Base-by-base conservation (phyloP, 75 land plant species). In the Isoetes taiwanensis region DNA sequence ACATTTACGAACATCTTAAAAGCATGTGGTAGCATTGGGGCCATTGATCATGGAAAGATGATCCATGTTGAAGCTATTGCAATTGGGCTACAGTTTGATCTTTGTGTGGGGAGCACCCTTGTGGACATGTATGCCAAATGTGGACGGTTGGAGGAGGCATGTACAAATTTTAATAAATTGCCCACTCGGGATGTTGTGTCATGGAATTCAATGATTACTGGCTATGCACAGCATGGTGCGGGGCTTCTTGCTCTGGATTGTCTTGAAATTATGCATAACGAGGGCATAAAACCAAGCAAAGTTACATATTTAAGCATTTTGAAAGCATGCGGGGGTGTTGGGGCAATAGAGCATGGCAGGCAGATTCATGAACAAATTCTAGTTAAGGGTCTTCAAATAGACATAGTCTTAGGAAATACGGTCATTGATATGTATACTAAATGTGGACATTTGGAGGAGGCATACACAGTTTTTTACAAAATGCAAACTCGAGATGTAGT, bases 141-240 rank as follows among this genome's bases (percentile, higher is more conserved):
- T n/a, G n/a, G n/a, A n/a, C n/a, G n/a, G n/a, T n/a, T n/a, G n/a
- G n/a, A n/a, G n/a, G n/a, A n/a, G n/a, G n/a, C n/a, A n/a, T n/a
- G n/a, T n/a, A n/a, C n/a, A n/a, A n/a, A n/a, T n/a, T n/a, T n/a
- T n/a, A 62, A 60, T 6, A 20, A 17, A 8, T 24, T 70, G 54
- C 55, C 52, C 0, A 46, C 29, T 28, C 56, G 55, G 34, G 78
- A 77, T 61, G 64, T 61, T 20, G 70, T 74, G 29, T 50, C 75
- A 9, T 81, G 84, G 77, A 81, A 77, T 43, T 64, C 71, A 9
- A 55, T 81, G 67, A 64, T 81, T 9, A 68, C 62, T 41, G 68
- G 78, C 1, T 74, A 60, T 68, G 66, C 60, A 10, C 60, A 64
- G 41, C 62, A 64, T 0, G 78, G 72, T 0, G 23, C 10, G 3